Base-by-base conservation (phyloP, 2,329 filamentous ascomycete species). In the Blastomyces silverae region DNA sequence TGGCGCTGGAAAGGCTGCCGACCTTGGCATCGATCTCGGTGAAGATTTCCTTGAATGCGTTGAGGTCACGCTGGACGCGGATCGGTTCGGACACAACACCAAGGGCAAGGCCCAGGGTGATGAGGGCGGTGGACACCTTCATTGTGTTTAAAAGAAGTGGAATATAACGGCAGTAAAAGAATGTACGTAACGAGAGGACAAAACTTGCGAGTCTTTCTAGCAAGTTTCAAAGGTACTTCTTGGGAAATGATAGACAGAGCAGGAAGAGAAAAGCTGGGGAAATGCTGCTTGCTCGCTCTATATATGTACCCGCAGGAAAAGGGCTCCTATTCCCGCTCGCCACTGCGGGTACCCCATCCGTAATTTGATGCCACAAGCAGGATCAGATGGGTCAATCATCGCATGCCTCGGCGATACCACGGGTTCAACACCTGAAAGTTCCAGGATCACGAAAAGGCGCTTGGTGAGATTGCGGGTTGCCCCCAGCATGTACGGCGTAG, bases 1-100 rank as follows among this genome's bases (percentile, higher is more conserved):
- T 66, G 61, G 70, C 69, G 2, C 67, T 66, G 66, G 66, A 66
- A 25, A 76, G 70, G 22, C 61, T 44, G 2, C 64, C 60, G 53
- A 71, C 68, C 61, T 68, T 64, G 63, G 20, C n/a, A 20, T 57
- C 37, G 66, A 74, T 70, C 13, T 42, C 50, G 15, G 8, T 37
- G 22, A 63, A 25, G 20, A 63, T 37, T 6, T 1, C 62, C 25
- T 52, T 6, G 42, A 68, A 67, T 22, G 66, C 62, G 15, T 34
- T 57, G 39, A 67, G 25, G 42, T 66, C 66, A 57, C 66, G 67
- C 20, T 64, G 58, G 39, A 11, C 53, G 31, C 31, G 57, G 56
- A 63, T 62, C 28, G 65, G 50, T 17, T 64, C 53, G 52, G 63
- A 66, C 15, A 61, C 53, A 31, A 64, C 64, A 48, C 64, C 39